Evolutionary conservation across 257 asterid genomes (phyloP), one percentile per base, ranked within the genome.

Genomic region (Penstemon barbatus): DNA sequence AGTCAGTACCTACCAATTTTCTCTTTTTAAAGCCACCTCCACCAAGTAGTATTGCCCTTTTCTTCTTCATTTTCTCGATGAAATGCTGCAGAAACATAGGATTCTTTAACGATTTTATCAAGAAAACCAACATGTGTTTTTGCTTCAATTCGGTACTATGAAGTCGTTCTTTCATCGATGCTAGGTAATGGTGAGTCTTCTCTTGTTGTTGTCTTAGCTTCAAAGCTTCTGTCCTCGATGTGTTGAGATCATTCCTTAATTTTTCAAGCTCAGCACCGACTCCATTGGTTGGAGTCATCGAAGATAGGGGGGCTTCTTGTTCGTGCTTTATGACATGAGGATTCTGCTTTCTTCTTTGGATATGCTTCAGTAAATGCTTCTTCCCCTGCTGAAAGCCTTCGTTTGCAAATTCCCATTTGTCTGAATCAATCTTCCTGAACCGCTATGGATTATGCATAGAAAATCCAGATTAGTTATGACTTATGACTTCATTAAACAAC

Each of bases 371-470:
- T 82, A 90, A 56, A 71, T 93, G 84, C 76, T 85, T 90, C 87
- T 87, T 84, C 63, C 96, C 96, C 69, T 75, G 77, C 73, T 72
- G 87, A 68, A 93, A 93, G 4, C 75, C 85, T 55, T 82, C 89
- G 25, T 90, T 90, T 0, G 96, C 97, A 8, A 93, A 93, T 46
- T 93, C 96, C 96, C 96, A 93, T 75, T 89, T 86, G 38, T 87
- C 99, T 0, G 97, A 72, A 66, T 93, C 96, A 5, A 90, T 71
- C 81, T 93, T 93, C 80, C 95, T 80, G 81, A 93, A 93, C 68
- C 96, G 71, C 97, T 90, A 78, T 4, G 7, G 11, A 67, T 39
- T 61, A 64, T 51, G 19, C 74, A 69, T 50, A 18, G 25, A 0
- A 53, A 66, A 55, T 51, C 13, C 56, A 54, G 66, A 18, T 73